phyloP scores from a whole-genome alignment of 2,329 filamentous ascomycete genomes.

The Thermomyces lanuginosus region DNA sequence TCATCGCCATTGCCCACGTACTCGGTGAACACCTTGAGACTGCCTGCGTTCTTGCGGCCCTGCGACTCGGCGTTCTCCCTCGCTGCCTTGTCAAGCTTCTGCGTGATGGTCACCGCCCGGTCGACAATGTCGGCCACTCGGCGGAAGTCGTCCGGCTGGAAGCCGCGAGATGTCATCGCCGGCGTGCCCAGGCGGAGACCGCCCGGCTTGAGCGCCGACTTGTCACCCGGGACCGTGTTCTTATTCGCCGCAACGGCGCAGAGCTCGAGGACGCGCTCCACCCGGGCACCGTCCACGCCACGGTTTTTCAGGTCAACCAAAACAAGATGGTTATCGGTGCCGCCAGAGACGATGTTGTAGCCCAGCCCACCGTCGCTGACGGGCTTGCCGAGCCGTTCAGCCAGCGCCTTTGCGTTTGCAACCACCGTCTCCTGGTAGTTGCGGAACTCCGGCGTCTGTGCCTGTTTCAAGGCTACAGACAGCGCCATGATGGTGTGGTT shows the following conservation, averaged over 20 bases:
- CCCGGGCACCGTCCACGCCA: slow-evolving; percentile 74
- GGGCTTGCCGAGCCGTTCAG: slow-evolving; percentile 53
- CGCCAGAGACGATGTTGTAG: slow-evolving; percentile 88
- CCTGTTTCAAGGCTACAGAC: slow-evolving; percentile 88
- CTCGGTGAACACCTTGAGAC: slow-evolving; percentile 94
- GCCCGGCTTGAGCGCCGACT: slow-evolving; percentile 80
- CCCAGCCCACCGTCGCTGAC: slow-evolving; percentile 54
- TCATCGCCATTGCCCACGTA: slow-evolving; percentile 68
- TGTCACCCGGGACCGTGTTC: slow-evolving; percentile 94
- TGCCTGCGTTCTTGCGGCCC: slow-evolving; percentile 90
- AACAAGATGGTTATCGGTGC: slow-evolving; percentile 96
- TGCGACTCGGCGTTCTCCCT: slow-evolving; percentile 60
- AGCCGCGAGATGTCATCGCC: slow-evolving; percentile 95
- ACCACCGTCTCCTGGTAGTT: slow-evolving; percentile 86
- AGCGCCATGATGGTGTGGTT: slow-evolving; percentile 99
- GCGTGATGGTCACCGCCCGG: slow-evolving; percentile 62
- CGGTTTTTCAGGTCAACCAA: slow-evolving; percentile 82
- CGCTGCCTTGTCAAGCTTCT: slow-evolving; percentile 52
- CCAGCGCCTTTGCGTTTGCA: slow-evolving; percentile 81
- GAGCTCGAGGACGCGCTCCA: slow-evolving; percentile 78
- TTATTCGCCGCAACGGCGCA: slow-evolving; percentile 98
- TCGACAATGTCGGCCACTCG: slow-evolving; percentile 75
- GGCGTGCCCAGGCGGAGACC: slow-evolving; percentile 89
- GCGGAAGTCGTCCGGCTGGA: slow-evolving; percentile 73
- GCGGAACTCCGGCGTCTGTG: slow-evolving; percentile 76